These are phyloP conservation scores for Geranium brycei DNA, from an alignment of 345 rosid species.

Conservation along the genomic window DNA sequence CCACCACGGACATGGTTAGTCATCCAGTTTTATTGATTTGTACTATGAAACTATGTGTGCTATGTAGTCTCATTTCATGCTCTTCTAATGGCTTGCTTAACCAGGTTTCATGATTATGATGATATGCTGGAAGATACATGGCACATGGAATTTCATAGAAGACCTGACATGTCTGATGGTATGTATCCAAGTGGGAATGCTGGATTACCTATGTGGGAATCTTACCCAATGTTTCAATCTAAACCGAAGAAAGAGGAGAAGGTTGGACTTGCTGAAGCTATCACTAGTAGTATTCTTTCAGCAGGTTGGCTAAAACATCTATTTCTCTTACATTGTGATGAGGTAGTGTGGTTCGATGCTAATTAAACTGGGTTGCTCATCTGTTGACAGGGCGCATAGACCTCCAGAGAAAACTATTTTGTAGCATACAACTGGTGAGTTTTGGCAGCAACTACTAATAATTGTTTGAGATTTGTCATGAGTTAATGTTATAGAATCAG, in stretches of 20 bases:
- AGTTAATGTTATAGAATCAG: not conserved
- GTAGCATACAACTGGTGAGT: conserved; percentile 78
- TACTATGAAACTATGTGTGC: not conserved
- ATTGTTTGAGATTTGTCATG: not conserved
- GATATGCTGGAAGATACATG: conserved; percentile 87
- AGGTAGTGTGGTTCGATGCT: conserved; percentile 8
- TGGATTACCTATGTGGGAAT: conserved; percentile 83
- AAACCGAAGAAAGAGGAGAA: conserved; percentile 91
- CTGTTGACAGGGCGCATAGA: conserved; percentile 66
- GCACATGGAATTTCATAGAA: conserved; percentile 68
- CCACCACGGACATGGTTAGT: conserved; percentile 80
- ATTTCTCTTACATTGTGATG: conserved; percentile 1
- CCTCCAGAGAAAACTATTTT: conserved; percentile 72
- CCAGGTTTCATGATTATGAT: conserved; percentile 78
- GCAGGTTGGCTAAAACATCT: conserved; percentile 39
- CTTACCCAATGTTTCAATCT: conserved; percentile 37
- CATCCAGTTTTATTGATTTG: conserved; percentile 2
- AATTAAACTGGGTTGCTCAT: conserved; percentile 7
- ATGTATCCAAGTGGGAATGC: conserved; percentile 32
- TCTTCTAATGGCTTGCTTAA: conserved; percentile 1
- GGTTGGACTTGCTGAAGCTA: conserved; percentile 92
- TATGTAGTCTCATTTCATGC: too few relatives aligned
- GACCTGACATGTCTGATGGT: conserved; percentile 43
- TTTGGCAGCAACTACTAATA: not conserved
- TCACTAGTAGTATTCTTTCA: conserved; percentile 72